Evolutionary conservation across 768 basidiomycete genomes (phyloP), one percentile per base, ranked within the genome.

Genomic region (Pisolithus sp.): DNA sequence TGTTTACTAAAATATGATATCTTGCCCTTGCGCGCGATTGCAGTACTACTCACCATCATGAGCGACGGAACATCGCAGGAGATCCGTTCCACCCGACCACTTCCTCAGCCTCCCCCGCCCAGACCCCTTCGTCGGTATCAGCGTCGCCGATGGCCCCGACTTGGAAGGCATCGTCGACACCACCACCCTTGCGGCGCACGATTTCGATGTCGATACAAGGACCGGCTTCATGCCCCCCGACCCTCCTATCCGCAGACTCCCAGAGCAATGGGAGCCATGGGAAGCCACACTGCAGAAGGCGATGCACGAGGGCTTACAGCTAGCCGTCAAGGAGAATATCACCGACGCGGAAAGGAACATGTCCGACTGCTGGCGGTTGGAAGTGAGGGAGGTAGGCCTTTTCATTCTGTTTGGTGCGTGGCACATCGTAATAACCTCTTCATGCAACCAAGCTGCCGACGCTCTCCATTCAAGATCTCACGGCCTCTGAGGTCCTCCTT

Each of bases 211-310:
- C 53, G 92, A 94, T 65, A 84, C 86, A 9, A 75, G 82, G 15
- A 91, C 92, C 0, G 94, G 95, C 0, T 97, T 98, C 67, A 85
- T 97, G 81, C 89, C 94, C 2, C 85, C 88, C 0, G 73, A 80
- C 13, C 79, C 82, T 0, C 93, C 93, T 2, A 65, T 85, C 0
- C 58, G 69, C 7, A 78, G 85, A 20, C 75, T 95, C 2, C 82
- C 85, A 0, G 51, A 38, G 1, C 64, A 69, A 50, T 95, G 82
- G 80, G 83, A 81, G 41, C 61, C 70, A 42, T 97, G 90, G 93
- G 92, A 95, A 64, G 65, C 61, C 9, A 63, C 66, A 18, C 76
- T 85, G 2, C 80, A 79, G 46, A 70, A 64, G 15, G 85, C 81
- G 5, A 68, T 77, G 56, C 58, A 59, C 1, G 55, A 60, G 31